Evolutionary conservation across 805 yeast genomes (phyloP).

Genomic region (Phaffomyces opuntiae): DNA sequence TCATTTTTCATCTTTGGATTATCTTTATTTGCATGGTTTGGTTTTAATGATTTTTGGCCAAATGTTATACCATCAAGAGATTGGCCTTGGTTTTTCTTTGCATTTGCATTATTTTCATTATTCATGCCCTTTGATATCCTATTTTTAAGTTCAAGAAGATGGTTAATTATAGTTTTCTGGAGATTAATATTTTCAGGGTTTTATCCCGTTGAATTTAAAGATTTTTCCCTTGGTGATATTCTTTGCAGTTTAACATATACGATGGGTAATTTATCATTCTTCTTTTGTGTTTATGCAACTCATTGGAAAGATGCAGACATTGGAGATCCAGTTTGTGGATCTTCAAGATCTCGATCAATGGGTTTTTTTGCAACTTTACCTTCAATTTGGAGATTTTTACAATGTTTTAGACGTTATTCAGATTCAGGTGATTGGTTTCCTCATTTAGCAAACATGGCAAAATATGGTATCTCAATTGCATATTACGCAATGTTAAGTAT

Average conservation of each 20-base stretch:
- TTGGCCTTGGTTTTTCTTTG: conserved; percentile 77
- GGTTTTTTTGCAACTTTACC: conserved; percentile 86
- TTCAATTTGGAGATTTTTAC: conserved; percentile 83
- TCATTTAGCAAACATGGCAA: conserved; percentile 81
- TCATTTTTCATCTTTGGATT: conserved; percentile 49
- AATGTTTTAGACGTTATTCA: conserved; percentile 83
- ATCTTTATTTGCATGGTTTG: conserved; percentile 64
- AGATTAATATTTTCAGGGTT: conserved; percentile 75
- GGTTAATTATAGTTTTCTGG: conserved; percentile 69
- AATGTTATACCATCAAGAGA: conserved; percentile 51
- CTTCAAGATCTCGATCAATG: conserved; percentile 64
- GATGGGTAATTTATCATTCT: conserved; percentile 76
- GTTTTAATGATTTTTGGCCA: conserved; percentile 68
- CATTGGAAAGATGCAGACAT: conserved; percentile 55
- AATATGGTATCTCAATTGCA: conserved; percentile 59
- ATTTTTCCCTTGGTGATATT: conserved; percentile 89
- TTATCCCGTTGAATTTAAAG: conserved; percentile 92
- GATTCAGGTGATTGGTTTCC: conserved; percentile 97
- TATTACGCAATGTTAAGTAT: conserved; percentile 71
- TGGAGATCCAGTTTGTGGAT: conserved; percentile 54
- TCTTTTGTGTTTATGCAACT: conserved; percentile 73
- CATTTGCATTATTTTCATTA: conserved; percentile 38
- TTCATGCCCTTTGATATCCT: conserved; percentile 56
- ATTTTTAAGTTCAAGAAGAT: conserved; percentile 59
- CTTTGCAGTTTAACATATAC: conserved; percentile 85